Evolutionary conservation across 768 basidiomycete species (phyloP).

Genomic region (Collybiopsis confluens): DNA sequence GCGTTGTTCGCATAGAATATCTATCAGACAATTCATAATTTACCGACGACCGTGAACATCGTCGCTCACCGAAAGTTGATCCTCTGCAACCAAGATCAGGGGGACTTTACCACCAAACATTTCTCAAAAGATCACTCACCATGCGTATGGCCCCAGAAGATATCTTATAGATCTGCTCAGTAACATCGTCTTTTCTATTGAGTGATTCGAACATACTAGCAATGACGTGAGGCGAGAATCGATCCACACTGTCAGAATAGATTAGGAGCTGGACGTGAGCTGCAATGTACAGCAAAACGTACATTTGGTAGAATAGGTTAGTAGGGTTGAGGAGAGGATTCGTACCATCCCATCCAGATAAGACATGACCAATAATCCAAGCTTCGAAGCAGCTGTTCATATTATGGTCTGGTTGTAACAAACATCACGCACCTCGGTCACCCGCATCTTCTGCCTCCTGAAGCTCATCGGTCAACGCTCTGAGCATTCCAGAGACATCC

Average conservation of each 20-base stretch:
- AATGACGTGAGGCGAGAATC: slow-evolving; percentile 76
- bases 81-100: slow-evolving; percentile 35
- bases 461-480: slow-evolving; percentile 73
- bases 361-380: slow-evolving; percentile 55
- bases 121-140: too few species aligned
- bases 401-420: background rate
- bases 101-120: too few species aligned
- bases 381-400: slow-evolving; percentile 21
- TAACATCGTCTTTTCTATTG: slow-evolving; percentile 7
- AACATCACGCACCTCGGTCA: slow-evolving; percentile 51
- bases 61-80: slow-evolving; percentile 53
- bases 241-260: slow-evolving; percentile 51
- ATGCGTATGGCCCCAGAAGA: slow-evolving; percentile 79
- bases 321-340: slow-evolving; percentile 63
- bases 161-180: slow-evolving; percentile 33
- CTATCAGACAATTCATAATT: slow-evolving; percentile 25
- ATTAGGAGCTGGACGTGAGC: background rate
- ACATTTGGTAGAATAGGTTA: slow-evolving; percentile 59
- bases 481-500: slow-evolving; percentile 72
- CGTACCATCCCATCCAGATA: slow-evolving; percentile 67
- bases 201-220: slow-evolving; percentile 45
- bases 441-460: slow-evolving; percentile 76
- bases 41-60: background rate
- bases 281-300: slow-evolving; percentile 6
- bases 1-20: slow-evolving; percentile 74